Conservation (phyloP, 148 eudicot species). For the Camellia sinensis region DNA sequence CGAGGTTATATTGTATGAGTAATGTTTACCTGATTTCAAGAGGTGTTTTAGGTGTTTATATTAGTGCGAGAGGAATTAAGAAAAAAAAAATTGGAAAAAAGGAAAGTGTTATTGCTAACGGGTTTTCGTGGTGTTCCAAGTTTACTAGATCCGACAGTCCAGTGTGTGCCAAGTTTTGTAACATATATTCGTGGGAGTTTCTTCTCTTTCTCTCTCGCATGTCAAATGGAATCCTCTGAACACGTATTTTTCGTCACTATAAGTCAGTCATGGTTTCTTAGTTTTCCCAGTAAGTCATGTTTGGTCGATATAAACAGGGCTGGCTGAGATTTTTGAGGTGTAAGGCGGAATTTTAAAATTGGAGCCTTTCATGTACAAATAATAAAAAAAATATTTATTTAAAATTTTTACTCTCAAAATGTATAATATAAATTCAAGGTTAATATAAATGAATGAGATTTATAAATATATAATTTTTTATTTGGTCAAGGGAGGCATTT, state of each 20-base stretch:
- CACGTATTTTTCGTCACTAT: neutral
- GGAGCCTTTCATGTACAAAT: too few species aligned
- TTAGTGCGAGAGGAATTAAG: neutral
- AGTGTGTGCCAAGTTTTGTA: neutral
- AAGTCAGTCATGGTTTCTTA: neutral
- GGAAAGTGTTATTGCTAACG: neutral
- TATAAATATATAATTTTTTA: too few species aligned
- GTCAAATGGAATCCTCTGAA: slow-evolving; percentile 9
- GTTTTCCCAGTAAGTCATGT: neutral
- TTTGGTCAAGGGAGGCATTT: too few species aligned
- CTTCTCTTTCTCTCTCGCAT: neutral
- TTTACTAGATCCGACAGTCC: neutral
- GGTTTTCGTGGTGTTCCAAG: neutral
- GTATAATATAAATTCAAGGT: too few species aligned
- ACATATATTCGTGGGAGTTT: neutral
- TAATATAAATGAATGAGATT: too few species aligned
- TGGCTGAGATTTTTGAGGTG: too few species aligned
- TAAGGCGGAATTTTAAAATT: too few species aligned
- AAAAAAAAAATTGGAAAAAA: neutral
- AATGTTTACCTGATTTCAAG: too few species aligned
- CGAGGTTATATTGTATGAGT: too few species aligned
- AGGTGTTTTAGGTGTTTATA: neutral
- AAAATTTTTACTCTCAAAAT: too few species aligned
- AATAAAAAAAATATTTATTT: too few species aligned
- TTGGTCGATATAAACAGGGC: too few species aligned